These are phyloP conservation scores for Tulasnella sp. DNA, from an alignment of 768 basidiomycete genomes.

Conservation along the genomic window DNA sequence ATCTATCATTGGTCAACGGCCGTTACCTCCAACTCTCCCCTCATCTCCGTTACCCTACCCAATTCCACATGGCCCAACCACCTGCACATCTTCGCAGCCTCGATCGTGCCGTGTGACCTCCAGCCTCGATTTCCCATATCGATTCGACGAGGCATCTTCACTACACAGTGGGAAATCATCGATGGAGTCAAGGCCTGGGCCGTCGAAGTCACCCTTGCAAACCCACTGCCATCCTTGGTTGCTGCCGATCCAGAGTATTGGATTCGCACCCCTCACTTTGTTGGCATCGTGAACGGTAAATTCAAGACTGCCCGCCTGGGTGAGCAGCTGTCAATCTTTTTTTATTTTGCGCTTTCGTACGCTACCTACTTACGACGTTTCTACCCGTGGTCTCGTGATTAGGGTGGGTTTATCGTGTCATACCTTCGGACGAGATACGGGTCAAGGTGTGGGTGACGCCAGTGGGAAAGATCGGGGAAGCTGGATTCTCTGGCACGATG, in stretches of 20 bases:
- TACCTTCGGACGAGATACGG: constrained; percentile 39
- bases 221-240: constrained; percentile 33
- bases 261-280: neutral
- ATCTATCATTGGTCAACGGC: constrained; percentile 20
- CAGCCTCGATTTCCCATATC: neutral
- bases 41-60: constrained; percentile 39
- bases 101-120: constrained; percentile 15
- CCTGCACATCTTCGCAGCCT: constrained; percentile 23
- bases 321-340: neutral
- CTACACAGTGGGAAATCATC: constrained; percentile 17
- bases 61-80: constrained; percentile 26
- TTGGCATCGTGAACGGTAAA: neutral
- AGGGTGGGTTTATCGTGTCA: constrained; percentile 29
- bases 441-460: constrained; percentile 31
- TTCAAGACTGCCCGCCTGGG: constrained; percentile 36
- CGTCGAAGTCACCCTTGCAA: constrained; percentile 42
- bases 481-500: constrained; percentile 18
- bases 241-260: constrained; percentile 1
- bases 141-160: constrained; percentile 6
- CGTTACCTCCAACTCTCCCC: constrained; percentile 28
- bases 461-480: constrained; percentile 21
- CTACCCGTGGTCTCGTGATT: constrained; percentile 22
- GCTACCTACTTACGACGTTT: no score
- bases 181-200: constrained; percentile 17
- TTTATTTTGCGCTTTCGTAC: no score